These are phyloP conservation scores for Saturnispora diversa DNA, from an alignment of 805 yeast genomes.

Conservation along the genomic window DNA sequence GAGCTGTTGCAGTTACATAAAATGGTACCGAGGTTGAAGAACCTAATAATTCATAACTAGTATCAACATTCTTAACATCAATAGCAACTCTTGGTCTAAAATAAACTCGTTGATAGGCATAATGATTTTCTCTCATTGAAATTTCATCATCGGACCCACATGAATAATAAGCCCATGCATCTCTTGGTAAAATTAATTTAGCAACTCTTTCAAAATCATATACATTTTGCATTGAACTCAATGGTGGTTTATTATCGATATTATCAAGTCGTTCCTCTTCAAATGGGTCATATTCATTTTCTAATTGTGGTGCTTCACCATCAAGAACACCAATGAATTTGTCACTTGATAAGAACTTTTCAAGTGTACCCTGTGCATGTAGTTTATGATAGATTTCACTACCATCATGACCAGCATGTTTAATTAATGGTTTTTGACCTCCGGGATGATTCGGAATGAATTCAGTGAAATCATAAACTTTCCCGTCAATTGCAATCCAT, in stretches of 20 bases:
- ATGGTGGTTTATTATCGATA: constrained; percentile 52
- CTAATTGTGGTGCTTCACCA: constrained; percentile 30
- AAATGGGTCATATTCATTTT: constrained; percentile 30
- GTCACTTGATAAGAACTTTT: constrained; percentile 47
- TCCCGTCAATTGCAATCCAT: constrained; percentile 78
- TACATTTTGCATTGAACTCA: constrained; percentile 63
- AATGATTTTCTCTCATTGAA: constrained; percentile 81
- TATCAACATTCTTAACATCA: constrained; percentile 68
- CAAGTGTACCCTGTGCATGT: constrained; percentile 83
- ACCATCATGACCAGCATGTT: constrained; percentile 45
- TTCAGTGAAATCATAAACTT: constrained; percentile 73
- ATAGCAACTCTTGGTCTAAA: constrained; percentile 80
- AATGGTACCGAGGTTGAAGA: constrained; percentile 63
- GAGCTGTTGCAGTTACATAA: constrained; percentile 85
- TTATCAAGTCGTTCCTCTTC: constrained; percentile 37
- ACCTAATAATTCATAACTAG: constrained; percentile 72
- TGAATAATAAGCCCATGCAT: constrained; percentile 91
- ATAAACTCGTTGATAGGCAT: constrained; percentile 79
- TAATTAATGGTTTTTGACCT: constrained; percentile 38
- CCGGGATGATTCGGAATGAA: constrained; percentile 44
- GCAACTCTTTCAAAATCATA: constrained; percentile 88
- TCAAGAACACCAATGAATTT: constrained; percentile 50
- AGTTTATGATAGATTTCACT: constrained; percentile 74
- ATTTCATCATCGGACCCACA: constrained; percentile 92
- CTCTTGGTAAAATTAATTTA: constrained; percentile 60